Evolutionary conservation across 352 stramenopile genomes (phyloP).

Genomic region (Pythium sukuiense): DNA sequence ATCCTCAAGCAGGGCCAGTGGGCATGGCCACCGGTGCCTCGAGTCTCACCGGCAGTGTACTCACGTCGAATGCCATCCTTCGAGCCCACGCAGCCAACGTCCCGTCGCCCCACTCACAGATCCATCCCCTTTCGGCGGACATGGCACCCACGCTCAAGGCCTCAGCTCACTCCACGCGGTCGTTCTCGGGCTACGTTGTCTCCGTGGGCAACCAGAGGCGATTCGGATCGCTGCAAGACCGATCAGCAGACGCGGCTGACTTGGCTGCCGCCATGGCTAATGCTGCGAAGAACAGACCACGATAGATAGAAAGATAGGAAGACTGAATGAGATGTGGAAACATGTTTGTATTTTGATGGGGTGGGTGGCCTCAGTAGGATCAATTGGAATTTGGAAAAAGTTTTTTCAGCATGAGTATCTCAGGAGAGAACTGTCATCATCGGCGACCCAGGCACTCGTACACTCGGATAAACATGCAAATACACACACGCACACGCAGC

Average conservation of each 20-base stretch:
- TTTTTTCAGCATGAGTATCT: constrained; percentile 62
- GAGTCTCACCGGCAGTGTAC: constrained; percentile 27
- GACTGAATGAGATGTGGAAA: neutral
- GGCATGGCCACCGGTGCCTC: constrained; percentile 23
- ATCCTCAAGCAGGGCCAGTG: constrained; percentile 13
- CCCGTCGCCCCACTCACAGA: constrained; percentile 25
- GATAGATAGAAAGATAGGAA: constrained; percentile 1
- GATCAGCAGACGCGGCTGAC: constrained; percentile 1
- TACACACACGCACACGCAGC: constrained; percentile 10
- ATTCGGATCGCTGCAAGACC: constrained; percentile 33
- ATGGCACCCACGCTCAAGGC: constrained; percentile 2
- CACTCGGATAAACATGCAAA: constrained; percentile 30
- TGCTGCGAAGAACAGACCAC: constrained; percentile 11
- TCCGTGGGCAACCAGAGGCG: constrained; percentile 52
- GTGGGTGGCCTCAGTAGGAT: constrained; percentile 76
- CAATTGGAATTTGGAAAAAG: constrained; percentile 82
- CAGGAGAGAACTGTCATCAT: constrained; percentile 79
- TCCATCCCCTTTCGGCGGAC: constrained; percentile 46
- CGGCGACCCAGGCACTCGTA: constrained; percentile 32
- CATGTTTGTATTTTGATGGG: constrained; percentile 1
- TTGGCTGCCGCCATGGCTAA: constrained; percentile 19
- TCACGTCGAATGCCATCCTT: constrained; percentile 51
- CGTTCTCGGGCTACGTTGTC: constrained; percentile 50
- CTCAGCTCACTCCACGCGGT: constrained; percentile 9
- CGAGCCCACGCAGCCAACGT: constrained; percentile 31